A percentile compares a stretch with the other conserved stretches of the same genome.
phyloP scores from a whole-genome alignment of 495 filamentous ascomycete genomes.

The Neurospora tetrasperma region DNA sequence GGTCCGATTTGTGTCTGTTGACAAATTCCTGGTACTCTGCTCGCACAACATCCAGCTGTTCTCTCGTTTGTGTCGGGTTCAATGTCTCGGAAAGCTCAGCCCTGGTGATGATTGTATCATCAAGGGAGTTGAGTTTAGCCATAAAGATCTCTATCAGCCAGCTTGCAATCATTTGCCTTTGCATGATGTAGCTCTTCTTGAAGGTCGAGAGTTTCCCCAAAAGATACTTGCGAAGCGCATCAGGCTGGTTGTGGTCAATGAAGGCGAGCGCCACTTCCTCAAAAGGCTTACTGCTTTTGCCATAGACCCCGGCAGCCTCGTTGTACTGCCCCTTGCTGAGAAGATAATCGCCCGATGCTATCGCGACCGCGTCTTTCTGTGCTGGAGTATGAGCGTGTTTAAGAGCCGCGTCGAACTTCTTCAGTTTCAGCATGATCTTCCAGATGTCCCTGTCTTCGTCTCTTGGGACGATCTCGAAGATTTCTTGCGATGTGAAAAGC shows the following conservation, averaged over 20 bases:
- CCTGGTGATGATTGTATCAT: slow-evolving; percentile 86
- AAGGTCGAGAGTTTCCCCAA: slow-evolving; percentile 70
- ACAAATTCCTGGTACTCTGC: slow-evolving; percentile 83
- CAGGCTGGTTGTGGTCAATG: slow-evolving; percentile 79
- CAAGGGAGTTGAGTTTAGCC: slow-evolving; percentile 89
- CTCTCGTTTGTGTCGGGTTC: slow-evolving; percentile 56
- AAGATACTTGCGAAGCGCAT: slow-evolving; percentile 86
- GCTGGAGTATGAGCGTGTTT: slow-evolving; percentile 61
- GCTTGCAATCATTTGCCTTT: slow-evolving; percentile 85
- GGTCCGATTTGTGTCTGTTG: slow-evolving; percentile 67
- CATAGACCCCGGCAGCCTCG: slow-evolving; percentile 84
- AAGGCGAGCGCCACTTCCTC: slow-evolving; percentile 89
- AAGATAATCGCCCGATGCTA: slow-evolving; percentile 80
- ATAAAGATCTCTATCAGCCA: slow-evolving; percentile 97
- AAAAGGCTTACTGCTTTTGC: slow-evolving; percentile 90
- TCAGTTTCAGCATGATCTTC: slow-evolving; percentile 76
- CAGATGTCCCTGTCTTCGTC: slow-evolving; percentile 92
- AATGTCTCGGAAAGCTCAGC: slow-evolving; percentile 68
- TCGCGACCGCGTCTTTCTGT: slow-evolving; percentile 82
- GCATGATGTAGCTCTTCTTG: slow-evolving; percentile 81
- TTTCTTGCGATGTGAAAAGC: slow-evolving; percentile 83
- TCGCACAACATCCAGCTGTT: slow-evolving; percentile 58
- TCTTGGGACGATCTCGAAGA: slow-evolving; percentile 82
- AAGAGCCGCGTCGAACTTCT: slow-evolving; percentile 79
- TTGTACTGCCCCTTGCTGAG: slow-evolving; percentile 65